Conservation (phyloP, 2,329 filamentous ascomycete genomes). For the Colletotrichum camelliae region DNA sequence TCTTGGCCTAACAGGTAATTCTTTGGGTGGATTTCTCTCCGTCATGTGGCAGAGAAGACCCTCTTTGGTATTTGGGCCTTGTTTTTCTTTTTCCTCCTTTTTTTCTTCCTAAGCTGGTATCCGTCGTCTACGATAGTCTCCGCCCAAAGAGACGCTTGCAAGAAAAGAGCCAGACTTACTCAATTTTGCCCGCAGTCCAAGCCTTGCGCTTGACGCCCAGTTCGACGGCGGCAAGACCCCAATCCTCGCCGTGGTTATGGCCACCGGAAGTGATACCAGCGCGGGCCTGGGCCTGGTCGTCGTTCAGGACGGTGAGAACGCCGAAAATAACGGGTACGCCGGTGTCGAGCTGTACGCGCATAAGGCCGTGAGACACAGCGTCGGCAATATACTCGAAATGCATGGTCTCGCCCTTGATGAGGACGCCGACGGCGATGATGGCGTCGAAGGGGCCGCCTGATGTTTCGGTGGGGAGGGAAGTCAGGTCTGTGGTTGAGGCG, state of each 20-base stretch:
- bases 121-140: background rate
- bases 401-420: conserved; percentile 99
- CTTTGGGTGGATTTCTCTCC: background rate
- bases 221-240: conserved; percentile 94
- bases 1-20: background rate
- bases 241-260: conserved; percentile 97
- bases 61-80: background rate
- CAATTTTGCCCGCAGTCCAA: conserved; percentile 76
- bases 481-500: conserved; percentile 71
- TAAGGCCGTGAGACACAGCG: conserved; percentile 86
- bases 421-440: conserved; percentile 90
- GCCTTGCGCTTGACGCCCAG: conserved; percentile 85
- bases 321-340: conserved; percentile 93
- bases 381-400: conserved; percentile 99
- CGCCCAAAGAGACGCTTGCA: background rate
- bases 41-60: background rate
- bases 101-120: background rate
- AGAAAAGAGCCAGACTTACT: conserved; percentile 30
- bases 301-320: conserved; percentile 84
- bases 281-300: conserved; percentile 85
- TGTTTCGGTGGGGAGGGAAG: conserved; percentile 48
- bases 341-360: conserved; percentile 90
- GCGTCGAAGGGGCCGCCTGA: conserved; percentile 80
- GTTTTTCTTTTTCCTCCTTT: background rate
- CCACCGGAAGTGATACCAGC: conserved; percentile 73